A percentile compares a stretch with the other conserved stretches of the same genome.
Conservation (phyloP, 2,329 filamentous ascomycete species). For the Pseudocercospora fuligena region DNA sequence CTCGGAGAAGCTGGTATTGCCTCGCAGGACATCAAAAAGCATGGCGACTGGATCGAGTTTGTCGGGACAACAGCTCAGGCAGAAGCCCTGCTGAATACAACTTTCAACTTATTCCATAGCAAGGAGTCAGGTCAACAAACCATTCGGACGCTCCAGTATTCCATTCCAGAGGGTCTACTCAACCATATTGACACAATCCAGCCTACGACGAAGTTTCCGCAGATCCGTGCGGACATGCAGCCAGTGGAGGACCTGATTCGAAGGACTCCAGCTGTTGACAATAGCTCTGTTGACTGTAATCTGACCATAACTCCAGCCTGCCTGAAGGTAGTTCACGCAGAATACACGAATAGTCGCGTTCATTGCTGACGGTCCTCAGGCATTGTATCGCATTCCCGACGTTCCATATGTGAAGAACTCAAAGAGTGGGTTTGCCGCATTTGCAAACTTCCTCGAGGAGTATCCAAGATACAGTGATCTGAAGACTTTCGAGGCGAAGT, state of each 20-base stretch:
- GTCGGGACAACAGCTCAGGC: background rate
- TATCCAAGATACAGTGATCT: constrained; percentile 56
- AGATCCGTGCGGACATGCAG: constrained; percentile 36
- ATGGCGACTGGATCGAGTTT: background rate
- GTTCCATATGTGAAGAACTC: background rate
- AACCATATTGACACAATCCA: constrained; percentile 36
- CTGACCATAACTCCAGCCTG: background rate
- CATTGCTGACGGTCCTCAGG: background rate
- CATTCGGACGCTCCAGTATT: constrained; percentile 37
- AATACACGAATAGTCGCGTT: background rate
- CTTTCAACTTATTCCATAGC: background rate
- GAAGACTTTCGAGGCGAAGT: constrained; percentile 46
- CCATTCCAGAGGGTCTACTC: constrained; percentile 34
- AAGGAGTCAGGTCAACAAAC: background rate
- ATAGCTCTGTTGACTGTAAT: background rate
- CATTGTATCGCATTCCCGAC: background rate
- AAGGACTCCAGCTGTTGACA: background rate
- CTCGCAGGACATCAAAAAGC: background rate
- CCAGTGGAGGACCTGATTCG: background rate
- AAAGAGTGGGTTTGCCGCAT: constrained; percentile 31
- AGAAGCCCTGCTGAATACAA: background rate
- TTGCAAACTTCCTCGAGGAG: constrained; percentile 59
- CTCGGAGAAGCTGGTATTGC: background rate
- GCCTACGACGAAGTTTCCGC: constrained; percentile 46
- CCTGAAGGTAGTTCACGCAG: background rate